Percentiles rank a stretch among this genome's conserved stretches.
phyloP scores from a whole-genome alignment of 208 protist genomes.

The Phytomonas sp. region DNA sequence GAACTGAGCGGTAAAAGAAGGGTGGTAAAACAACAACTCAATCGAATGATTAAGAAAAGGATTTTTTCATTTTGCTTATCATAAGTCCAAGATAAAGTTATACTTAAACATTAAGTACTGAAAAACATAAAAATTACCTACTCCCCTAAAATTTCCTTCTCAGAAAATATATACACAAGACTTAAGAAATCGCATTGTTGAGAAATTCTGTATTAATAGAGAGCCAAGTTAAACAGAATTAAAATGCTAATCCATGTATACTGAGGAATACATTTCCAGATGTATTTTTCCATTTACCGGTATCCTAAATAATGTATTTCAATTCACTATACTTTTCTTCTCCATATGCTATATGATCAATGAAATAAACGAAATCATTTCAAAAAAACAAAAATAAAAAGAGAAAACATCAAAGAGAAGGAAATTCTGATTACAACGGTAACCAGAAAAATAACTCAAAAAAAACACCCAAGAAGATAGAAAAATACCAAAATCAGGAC shows the following conservation, averaged over 20 bases:
- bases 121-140: background rate
- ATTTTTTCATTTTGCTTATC: background rate
- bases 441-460: background rate
- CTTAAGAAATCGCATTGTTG: background rate
- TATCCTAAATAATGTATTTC: background rate
- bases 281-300: background rate
- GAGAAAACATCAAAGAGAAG: background rate
- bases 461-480: background rate
- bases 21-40: background rate
- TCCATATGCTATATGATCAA: background rate
- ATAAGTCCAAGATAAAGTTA: background rate
- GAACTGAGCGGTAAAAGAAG: background rate
- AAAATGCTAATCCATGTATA: background rate
- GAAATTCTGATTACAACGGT: background rate
- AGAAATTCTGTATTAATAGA: background rate
- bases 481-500: background rate
- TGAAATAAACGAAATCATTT: constrained; percentile 9
- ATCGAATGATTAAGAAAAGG: background rate
- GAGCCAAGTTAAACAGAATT: background rate
- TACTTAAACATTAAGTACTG: background rate
- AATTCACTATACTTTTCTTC: background rate
- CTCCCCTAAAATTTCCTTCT: background rate
- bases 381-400: constrained; percentile 8
- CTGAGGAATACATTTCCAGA: background rate
- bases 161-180: background rate